Percentiles rank a stretch among this genome's conserved stretches.
phyloP scores from a whole-genome alignment of 2,329 filamentous ascomycete genomes.

The Acarospora socialis region DNA sequence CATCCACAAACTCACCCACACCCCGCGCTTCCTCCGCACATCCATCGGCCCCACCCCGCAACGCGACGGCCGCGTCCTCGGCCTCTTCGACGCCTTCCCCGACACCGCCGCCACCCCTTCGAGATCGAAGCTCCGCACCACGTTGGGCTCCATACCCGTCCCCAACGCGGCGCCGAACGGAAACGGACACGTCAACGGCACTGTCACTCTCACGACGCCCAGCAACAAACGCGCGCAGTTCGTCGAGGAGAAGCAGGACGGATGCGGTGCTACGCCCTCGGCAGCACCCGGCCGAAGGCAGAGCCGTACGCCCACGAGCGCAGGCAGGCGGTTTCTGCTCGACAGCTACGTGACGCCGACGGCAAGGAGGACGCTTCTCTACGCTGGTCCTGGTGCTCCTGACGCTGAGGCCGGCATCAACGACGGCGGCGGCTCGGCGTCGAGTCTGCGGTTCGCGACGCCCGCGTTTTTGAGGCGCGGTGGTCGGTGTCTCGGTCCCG shows the following conservation, averaged over 20 bases:
- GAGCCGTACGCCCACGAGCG: slow-evolving; percentile 1
- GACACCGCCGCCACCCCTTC: slow-evolving; percentile 26
- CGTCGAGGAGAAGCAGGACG: too few relatives aligned
- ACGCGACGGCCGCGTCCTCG: slow-evolving; percentile 33
- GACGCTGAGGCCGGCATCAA: too few relatives aligned
- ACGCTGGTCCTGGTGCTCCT: too few relatives aligned
- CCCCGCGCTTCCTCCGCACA: slow-evolving; percentile 18
- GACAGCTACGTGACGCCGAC: slow-evolving; percentile 8
- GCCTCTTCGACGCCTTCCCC: slow-evolving; percentile 34
- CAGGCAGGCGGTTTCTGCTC: neutral
- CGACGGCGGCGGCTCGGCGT: slow-evolving; percentile 1
- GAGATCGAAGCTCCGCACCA: neutral
- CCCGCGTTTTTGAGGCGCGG: slow-evolving; percentile 11
- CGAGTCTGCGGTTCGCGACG: slow-evolving; percentile 10
- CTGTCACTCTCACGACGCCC: too few relatives aligned
- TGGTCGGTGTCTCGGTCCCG: too few relatives aligned
- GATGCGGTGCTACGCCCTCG: too few relatives aligned
- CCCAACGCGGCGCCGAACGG: neutral
- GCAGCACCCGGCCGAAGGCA: too few relatives aligned
- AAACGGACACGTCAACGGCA: too few relatives aligned
- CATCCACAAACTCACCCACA: slow-evolving; percentile 22
- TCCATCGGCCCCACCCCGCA: slow-evolving; percentile 34
- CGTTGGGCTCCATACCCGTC: neutral
- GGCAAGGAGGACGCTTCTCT: slow-evolving; percentile 6
- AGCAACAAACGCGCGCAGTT: too few relatives aligned